These are phyloP conservation scores for Exophiala spinifera DNA, from an alignment of 2,329 filamentous ascomycete genomes.

Conservation along the genomic window DNA sequence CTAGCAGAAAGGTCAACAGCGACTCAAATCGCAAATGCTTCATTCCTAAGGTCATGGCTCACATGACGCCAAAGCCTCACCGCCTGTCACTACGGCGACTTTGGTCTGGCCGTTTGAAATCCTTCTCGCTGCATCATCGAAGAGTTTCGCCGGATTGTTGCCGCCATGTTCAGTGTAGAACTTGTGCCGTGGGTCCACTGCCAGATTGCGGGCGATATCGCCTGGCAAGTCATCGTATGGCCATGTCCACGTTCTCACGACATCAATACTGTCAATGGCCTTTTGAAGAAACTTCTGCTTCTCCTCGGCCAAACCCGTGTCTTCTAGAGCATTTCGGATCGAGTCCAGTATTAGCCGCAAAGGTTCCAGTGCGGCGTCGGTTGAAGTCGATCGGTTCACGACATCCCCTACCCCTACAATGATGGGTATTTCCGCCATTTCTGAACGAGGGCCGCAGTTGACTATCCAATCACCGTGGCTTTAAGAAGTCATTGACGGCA, in stretches of 20 bases:
- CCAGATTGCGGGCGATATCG: slow-evolving; percentile 51
- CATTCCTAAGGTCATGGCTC: slow-evolving; percentile 10
- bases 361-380: slow-evolving; percentile 58
- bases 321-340: slow-evolving; percentile 51
- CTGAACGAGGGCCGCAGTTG: too few species aligned
- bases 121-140: slow-evolving; percentile 62
- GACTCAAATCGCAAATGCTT: not conserved
- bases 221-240: slow-evolving; percentile 59
- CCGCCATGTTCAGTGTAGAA: slow-evolving; percentile 60
- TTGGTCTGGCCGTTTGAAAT: slow-evolving; percentile 54
- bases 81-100: slow-evolving; percentile 60
- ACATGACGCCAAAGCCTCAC: slow-evolving; percentile 61
- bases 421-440: slow-evolving; percentile 43
- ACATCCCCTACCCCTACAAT: slow-evolving; percentile 63
- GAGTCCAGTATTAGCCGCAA: slow-evolving; percentile 58
- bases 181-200: slow-evolving; percentile 47
- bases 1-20: slow-evolving; percentile 32
- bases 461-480: too few species aligned
- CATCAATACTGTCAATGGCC: slow-evolving; percentile 56
- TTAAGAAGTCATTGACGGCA: too few species aligned
- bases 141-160: slow-evolving; percentile 58
- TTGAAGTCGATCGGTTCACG: slow-evolving; percentile 53
- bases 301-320: slow-evolving; percentile 41
- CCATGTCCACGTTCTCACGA: slow-evolving; percentile 66
- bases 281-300: slow-evolving; percentile 38